These are phyloP conservation scores for Pseudogymnoascus verrucosus DNA, from an alignment of 2,329 filamentous ascomycete genomes.

Conservation along the genomic window DNA sequence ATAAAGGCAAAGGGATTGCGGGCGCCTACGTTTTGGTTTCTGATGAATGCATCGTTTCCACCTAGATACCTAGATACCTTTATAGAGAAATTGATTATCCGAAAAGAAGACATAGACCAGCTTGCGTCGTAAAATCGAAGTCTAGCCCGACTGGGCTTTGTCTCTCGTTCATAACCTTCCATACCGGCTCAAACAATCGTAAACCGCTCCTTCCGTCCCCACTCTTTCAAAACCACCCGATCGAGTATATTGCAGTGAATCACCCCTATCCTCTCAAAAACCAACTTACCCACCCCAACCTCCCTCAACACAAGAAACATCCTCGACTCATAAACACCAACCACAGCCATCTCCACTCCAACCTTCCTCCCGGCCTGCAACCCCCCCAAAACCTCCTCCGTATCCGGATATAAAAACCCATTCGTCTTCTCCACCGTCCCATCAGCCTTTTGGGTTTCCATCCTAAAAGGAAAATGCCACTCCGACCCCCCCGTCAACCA, in stretches of 20 bases:
- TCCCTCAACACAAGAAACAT: not conserved
- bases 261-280: not conserved
- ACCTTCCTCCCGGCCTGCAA: constrained; percentile 3
- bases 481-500: not conserved
- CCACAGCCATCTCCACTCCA: not conserved
- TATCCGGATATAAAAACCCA: not conserved
- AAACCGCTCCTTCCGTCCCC: not conserved
- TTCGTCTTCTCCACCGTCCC: not conserved
- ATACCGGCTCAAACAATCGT: not conserved
- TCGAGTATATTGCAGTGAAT: not conserved
- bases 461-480: constrained; percentile 2
- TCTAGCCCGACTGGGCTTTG: too few species aligned
- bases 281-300: not conserved
- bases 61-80: constrained; percentile 1
- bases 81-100: not conserved
- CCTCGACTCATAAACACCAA: constrained; percentile 1
- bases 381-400: not conserved
- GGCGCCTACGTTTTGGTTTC: not conserved
- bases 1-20: not conserved
- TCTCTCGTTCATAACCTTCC: too few species aligned
- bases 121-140: too few species aligned
- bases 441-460: not conserved
- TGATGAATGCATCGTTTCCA: not conserved
- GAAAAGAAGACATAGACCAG: too few species aligned
- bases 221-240: not conserved